Percentiles rank a stretch among this genome's conserved stretches.
Evolutionary conservation across 441 rosid species (phyloP).

Genomic region (Pelargonium cotyledonis): DNA sequence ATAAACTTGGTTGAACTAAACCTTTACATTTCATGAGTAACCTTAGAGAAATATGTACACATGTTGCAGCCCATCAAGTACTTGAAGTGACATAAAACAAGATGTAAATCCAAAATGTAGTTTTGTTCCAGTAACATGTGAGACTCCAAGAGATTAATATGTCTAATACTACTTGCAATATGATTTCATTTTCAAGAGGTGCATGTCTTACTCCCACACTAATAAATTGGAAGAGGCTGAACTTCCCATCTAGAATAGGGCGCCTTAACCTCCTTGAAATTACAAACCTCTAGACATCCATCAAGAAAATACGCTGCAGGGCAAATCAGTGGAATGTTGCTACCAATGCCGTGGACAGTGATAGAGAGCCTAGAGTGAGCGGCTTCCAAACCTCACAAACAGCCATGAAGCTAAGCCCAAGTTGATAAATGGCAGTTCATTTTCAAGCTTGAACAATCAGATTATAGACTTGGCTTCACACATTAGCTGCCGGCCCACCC

Average conservation of each 20-base stretch:
- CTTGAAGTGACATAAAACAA: no score
- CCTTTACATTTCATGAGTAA: not conserved
- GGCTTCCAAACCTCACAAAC: not conserved
- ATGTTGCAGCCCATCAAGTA: no score
- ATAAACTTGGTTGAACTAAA: not conserved
- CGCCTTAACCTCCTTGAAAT: not conserved
- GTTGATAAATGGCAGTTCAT: not conserved
- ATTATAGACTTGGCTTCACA: slow-evolving; percentile 1
- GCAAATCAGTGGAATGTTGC: not conserved
- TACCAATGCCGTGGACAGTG: not conserved
- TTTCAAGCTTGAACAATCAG: not conserved
- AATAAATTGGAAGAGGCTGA: not conserved
- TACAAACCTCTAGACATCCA: not conserved
- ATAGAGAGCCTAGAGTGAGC: not conserved
- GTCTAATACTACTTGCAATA: not conserved
- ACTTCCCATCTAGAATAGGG: not conserved
- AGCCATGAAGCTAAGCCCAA: not conserved
- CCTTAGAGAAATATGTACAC: no score
- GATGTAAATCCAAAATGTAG: not conserved
- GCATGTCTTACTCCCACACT: not conserved
- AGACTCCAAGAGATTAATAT: not conserved
- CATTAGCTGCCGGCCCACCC: not conserved
- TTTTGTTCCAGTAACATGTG: not conserved
- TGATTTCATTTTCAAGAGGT: not conserved
- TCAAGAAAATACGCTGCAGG: not conserved